A percentile compares a stretch with the other conserved stretches of the same genome.
Evolutionary conservation across 768 basidiomycete genomes (phyloP).

Genomic region (Russula dissimulans): DNA sequence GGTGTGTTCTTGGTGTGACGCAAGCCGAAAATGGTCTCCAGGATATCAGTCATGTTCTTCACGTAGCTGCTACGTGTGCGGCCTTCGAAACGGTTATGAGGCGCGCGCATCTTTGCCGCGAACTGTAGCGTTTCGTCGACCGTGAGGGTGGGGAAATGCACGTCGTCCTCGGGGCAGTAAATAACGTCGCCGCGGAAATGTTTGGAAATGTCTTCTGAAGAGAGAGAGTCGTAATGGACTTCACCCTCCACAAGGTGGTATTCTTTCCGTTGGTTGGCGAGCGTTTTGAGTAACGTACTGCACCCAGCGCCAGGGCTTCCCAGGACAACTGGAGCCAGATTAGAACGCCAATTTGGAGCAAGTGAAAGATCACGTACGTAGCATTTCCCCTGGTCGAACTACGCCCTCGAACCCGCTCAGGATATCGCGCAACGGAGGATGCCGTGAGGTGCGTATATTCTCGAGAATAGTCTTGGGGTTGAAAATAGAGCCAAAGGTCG

Average conservation of each 20-base stretch:
- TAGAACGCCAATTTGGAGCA: neutral
- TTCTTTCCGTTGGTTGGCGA: conserved; percentile 66
- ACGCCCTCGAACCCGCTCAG: conserved; percentile 46
- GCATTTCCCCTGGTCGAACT: conserved; percentile 57
- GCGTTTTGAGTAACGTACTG: conserved; percentile 70
- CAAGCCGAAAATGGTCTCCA: conserved; percentile 67
- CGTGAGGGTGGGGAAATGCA: conserved; percentile 78
- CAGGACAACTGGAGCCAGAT: conserved; percentile 51
- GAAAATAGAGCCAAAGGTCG: conserved; percentile 54
- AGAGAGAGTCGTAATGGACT: conserved; percentile 68
- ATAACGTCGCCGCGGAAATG: conserved; percentile 72
- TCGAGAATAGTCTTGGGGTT: conserved; percentile 41
- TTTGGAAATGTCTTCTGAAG: conserved; percentile 50
- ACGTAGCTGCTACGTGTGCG: conserved; percentile 37
- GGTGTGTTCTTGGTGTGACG: conserved; percentile 60
- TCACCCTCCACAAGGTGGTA: conserved; percentile 62
- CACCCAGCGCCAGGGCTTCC: conserved; percentile 84
- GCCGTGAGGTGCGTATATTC: conserved; percentile 37
- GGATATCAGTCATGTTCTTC: conserved; percentile 39
- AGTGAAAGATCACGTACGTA: conserved; percentile 38
- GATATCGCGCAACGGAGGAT: conserved; percentile 54
- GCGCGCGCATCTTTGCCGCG: conserved; percentile 59
- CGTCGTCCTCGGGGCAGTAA: conserved; percentile 78
- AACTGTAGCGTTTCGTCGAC: conserved; percentile 69
- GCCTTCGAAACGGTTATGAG: conserved; percentile 40